Evolutionary conservation across 164 flowering plant genomes (phyloP), one percentile per base, ranked within the genome.

Genomic region (Houttuynia cordata): DNA sequence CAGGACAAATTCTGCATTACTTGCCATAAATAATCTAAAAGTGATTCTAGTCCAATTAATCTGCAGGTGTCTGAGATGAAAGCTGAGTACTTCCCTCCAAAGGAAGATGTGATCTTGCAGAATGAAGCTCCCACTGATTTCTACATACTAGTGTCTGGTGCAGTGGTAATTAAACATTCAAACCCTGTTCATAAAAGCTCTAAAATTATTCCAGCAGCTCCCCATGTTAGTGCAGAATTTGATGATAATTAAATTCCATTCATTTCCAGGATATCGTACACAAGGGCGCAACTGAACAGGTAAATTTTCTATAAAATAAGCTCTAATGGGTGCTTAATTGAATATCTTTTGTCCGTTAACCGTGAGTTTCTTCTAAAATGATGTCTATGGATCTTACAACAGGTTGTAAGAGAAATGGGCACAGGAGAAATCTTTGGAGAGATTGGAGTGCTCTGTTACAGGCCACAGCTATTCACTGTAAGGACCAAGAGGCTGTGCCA

Each of bases 81-180:
- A 76, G 85, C 94, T 2, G 97, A 89, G 73, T 92, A 84, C 67
- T 92, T 84, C 68, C 89, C 96, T 58, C 96, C 98, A n/a, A 89
- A 82, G 69, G 96, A 87, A 78, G 97, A 92, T 70, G 84, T 89
- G 37, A 87, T 89, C 62, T 78, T 92, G 73, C 97, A 87, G 69
- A 91, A 92, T 71, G 98, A 92, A 80, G 94, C 97, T 47, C 97
- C 98, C 3, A 89, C 96, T 20, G 98, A 92, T 69, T 86, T 92
- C 69, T 92, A 92, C 62, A 65, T 92, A 53, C 74, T 92, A 57
- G 94, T 83, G 58, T 72, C 77, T 42, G 98, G 98, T 52, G 82
- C 96, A 49, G 85, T 82, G 89, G 98, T 91, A 81, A n/a, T n/a
- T n/a, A n/a, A 76, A 5, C 19, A 65, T 25, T 55, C 0, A 41